Conservation (phyloP, 1,284 basidiomycete species). For the Marasmius sp. region DNA sequence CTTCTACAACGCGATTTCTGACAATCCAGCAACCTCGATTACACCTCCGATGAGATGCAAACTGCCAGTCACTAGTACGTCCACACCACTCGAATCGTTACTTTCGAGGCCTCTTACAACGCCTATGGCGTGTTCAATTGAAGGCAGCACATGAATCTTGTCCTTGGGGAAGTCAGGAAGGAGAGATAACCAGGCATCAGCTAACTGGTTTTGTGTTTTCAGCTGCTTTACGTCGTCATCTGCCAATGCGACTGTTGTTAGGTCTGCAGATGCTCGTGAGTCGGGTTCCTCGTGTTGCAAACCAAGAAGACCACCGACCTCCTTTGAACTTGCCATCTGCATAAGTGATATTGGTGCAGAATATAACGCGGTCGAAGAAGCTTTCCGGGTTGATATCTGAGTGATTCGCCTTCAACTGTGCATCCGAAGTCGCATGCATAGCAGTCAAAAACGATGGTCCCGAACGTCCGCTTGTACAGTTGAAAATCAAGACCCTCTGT, state of each 20-base stretch:
- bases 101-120: constrained; percentile 48
- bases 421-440: constrained; percentile 50
- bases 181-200: constrained; percentile 70
- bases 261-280: constrained; percentile 46
- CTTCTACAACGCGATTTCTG: constrained; percentile 54
- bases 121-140: constrained; percentile 85
- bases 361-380: constrained; percentile 86
- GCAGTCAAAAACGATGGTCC: constrained; percentile 71
- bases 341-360: constrained; percentile 97
- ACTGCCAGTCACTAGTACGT: constrained; percentile 89
- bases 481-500: constrained; percentile 83
- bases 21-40: constrained; percentile 85
- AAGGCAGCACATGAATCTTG: constrained; percentile 78
- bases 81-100: constrained; percentile 33
- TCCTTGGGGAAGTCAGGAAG: constrained; percentile 59
- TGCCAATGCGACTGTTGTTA: constrained; percentile 69
- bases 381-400: constrained; percentile 33
- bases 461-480: constrained; percentile 91
- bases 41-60: constrained; percentile 94
- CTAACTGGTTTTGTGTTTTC: constrained; percentile 76
- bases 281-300: not conserved
- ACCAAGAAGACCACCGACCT: constrained; percentile 47
- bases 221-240: constrained; percentile 65
- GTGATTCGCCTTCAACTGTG: constrained; percentile 43
- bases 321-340: constrained; percentile 87